Percentiles rank a stretch among this genome's conserved stretches.
phyloP scores from a whole-genome alignment of 176 grass and related monocot genomes.

The Aegilops bicornis region DNA sequence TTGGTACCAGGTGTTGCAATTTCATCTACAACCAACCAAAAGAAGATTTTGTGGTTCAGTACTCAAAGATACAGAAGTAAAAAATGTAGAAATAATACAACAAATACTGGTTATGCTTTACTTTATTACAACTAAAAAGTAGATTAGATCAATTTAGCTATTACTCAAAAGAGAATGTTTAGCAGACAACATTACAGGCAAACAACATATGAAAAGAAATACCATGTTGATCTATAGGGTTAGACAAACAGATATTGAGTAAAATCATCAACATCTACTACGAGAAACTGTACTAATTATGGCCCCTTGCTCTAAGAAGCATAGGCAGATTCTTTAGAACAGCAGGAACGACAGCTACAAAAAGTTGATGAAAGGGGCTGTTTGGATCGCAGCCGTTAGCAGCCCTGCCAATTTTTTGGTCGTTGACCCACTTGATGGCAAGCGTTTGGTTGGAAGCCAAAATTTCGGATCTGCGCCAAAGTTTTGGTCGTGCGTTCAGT shows the following conservation, averaged over 20 bases:
- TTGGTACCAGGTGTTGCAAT: conserved; percentile 45
- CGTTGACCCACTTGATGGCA: no score
- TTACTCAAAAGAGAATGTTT: conserved; percentile 19
- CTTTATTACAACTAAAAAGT: not conserved
- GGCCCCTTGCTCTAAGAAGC: no score
- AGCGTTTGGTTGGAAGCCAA: no score
- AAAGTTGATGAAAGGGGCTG: no score
- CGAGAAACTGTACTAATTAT: no score
- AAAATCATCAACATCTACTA: conserved; percentile 19
- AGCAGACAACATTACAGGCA: not conserved
- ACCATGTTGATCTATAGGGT: not conserved
- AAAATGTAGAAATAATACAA: not conserved
- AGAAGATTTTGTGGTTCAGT: conserved; percentile 6
- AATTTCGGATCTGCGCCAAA: no score
- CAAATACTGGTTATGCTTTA: not conserved
- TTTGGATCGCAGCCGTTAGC: no score
- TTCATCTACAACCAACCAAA: conserved; percentile 60
- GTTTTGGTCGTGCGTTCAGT: no score
- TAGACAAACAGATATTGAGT: not conserved
- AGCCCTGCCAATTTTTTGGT: no score
- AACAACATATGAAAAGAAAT: not conserved
- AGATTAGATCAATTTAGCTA: not conserved
- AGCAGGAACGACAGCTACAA: no score
- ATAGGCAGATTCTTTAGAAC: no score
- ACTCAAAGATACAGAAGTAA: conserved; percentile 16